Evolutionary conservation across 352 stramenopile species (phyloP), one percentile per base, ranked within the genome.

Genomic region (Phytopythium litorale): DNA sequence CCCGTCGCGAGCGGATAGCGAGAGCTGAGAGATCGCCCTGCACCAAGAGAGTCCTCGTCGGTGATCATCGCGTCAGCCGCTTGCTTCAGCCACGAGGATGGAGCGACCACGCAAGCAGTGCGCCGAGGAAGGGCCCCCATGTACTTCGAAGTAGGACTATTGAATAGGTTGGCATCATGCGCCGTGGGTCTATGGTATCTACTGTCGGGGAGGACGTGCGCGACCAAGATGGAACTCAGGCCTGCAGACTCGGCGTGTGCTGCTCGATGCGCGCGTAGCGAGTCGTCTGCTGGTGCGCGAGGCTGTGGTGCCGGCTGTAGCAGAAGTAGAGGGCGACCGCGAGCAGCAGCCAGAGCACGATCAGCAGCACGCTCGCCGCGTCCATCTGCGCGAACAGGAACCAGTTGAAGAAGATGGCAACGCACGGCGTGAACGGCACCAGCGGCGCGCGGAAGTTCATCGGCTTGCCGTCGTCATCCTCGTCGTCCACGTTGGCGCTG

Each of bases 321-420:
- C 43, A 64, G 40, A 88, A 74, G 72, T 95, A 95, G 7, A 89
- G 66, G 19, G 42, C 64, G 15, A 92, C 58, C 42, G 86, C 86
- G 28, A 95, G 46, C 32, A 87, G 59, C 45, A 95, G 56, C 84
- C 84, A 95, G 1, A 89, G 49, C 23, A 72, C 30, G 49, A 92
- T 89, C 45, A 92, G 74, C 28, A 83, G 50, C 42, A 92, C 79
- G 45, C 78, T 86, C 45, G 69, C 65, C 4, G 71, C 65, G 35
- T 89, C 81, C 79, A 92, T 91, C 70, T 95, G 87, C 25, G 81
- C 79, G 49, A 94, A 91, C 28, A 95, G 62, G 48, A 92, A 92
- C 87, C 87, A 95, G 71, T 95, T 95, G 72, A 95, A 91, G 58
- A 91, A 92, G 62, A 95, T 92, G 6, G 86, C 84, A 1, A 95